Evolutionary conservation across 1,139 yeast species (phyloP).

Genomic region (Pichia sp.): DNA sequence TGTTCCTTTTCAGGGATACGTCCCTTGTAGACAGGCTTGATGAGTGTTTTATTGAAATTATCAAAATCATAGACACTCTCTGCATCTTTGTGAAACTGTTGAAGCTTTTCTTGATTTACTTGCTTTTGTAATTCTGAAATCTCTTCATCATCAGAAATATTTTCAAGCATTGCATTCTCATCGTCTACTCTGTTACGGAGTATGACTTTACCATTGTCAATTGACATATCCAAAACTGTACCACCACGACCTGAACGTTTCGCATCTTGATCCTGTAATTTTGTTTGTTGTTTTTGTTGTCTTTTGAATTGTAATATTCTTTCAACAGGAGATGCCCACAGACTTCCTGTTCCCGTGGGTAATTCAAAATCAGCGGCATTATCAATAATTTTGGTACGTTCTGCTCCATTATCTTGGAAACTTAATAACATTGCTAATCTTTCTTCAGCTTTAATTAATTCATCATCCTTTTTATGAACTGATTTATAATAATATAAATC

Average conservation of each 20-base stretch:
- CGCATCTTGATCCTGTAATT: constrained; percentile 51
- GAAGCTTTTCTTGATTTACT: constrained; percentile 29
- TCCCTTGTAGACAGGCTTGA: constrained; percentile 38
- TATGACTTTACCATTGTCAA: constrained; percentile 73
- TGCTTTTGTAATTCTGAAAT: constrained; percentile 32
- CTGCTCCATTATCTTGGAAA: constrained; percentile 83
- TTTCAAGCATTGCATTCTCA: constrained; percentile 25
- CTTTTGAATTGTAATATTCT: constrained; percentile 75
- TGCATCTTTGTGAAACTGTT: constrained; percentile 27
- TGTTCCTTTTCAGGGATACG: background rate
- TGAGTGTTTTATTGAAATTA: constrained; percentile 45
- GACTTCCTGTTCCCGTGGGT: constrained; percentile 41
- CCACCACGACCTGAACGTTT: constrained; percentile 67
- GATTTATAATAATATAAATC: constrained; percentile 35
- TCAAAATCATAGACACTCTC: constrained; percentile 54
- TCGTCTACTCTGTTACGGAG: constrained; percentile 27
- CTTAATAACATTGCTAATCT: constrained; percentile 65
- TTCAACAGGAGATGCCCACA: constrained; percentile 88
- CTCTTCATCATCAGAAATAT: constrained; percentile 35
- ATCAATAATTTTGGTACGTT: constrained; percentile 86
- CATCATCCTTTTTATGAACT: constrained; percentile 40
- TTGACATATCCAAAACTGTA: constrained; percentile 68
- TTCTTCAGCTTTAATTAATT: constrained; percentile 60
- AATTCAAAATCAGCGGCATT: constrained; percentile 84
- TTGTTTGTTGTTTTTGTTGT: constrained; percentile 69